A percentile compares a stretch with the other conserved stretches of the same genome.
phyloP scores from a whole-genome alignment of 1,284 basidiomycete genomes.

The Ganoderma lingzhi region DNA sequence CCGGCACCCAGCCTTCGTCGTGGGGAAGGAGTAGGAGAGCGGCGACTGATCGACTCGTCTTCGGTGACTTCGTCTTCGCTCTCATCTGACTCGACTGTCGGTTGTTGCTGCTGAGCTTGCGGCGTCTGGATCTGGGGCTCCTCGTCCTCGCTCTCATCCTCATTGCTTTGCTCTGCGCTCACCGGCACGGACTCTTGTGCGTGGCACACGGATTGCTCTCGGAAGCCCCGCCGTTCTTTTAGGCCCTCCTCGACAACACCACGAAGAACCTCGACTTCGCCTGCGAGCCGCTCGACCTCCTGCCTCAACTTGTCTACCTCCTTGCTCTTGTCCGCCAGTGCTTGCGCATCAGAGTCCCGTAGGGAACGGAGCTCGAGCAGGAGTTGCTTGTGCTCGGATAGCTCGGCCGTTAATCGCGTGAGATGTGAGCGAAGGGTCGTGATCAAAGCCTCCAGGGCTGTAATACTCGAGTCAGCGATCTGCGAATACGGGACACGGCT shows the following conservation, averaged over 20 bases:
- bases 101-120: conserved; percentile 14
- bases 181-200: conserved; percentile 24
- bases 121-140: conserved; percentile 23
- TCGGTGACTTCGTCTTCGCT: conserved; percentile 37
- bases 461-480: neutral
- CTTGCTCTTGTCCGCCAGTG: conserved; percentile 64
- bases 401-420: conserved; percentile 77
- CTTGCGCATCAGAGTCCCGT: conserved; percentile 67
- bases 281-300: conserved; percentile 79
- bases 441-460: conserved; percentile 83
- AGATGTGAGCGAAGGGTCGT: conserved; percentile 76
- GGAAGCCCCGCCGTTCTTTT: conserved; percentile 63
- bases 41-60: conserved; percentile 28
- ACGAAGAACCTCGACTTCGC: conserved; percentile 84
- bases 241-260: conserved; percentile 87
- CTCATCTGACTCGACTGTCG: conserved; percentile 37
- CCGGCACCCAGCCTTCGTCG: conserved; percentile 21
- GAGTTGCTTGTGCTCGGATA: conserved; percentile 75
- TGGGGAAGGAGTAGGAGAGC: conserved; percentile 40
- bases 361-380: conserved; percentile 70
- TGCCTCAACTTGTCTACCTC: conserved; percentile 69
- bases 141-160: conserved; percentile 27
- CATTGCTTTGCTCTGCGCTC: conserved; percentile 21
- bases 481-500: too few species aligned
- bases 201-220: conserved; percentile 37